phyloP scores from a whole-genome alignment of 2,329 filamentous ascomycete species.

The Cercospora nicotianae region DNA sequence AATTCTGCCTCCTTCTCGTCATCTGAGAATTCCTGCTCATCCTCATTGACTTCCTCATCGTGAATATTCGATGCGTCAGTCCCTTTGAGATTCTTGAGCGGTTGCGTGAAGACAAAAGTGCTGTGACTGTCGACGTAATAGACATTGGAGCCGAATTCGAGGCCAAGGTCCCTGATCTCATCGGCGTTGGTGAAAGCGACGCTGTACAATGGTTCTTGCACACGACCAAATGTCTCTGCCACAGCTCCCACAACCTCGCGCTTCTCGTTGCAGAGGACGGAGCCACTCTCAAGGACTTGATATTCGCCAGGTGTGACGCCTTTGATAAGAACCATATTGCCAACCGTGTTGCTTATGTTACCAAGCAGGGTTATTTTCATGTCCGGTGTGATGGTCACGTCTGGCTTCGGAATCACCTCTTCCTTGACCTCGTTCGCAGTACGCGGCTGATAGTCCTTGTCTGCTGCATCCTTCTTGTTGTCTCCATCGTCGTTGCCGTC shows the following conservation, averaged over 20 bases:
- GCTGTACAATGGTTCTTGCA: constrained; percentile 82
- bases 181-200: constrained; percentile 70
- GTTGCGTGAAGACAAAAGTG: constrained; percentile 81
- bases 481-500: constrained; percentile 79
- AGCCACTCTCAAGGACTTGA: constrained; percentile 79
- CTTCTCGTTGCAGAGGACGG: constrained; percentile 76
- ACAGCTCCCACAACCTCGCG: constrained; percentile 76
- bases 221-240: constrained; percentile 79
- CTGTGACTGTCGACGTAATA: constrained; percentile 80
- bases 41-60: constrained; percentile 82
- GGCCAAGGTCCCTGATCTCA: constrained; percentile 65
- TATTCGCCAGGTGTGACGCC: constrained; percentile 78
- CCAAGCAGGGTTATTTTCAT: constrained; percentile 78
- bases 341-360: constrained; percentile 72
- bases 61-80: constrained; percentile 94
- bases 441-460: constrained; percentile 54
- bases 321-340: constrained; percentile 75
- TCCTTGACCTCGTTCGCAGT: constrained; percentile 77
- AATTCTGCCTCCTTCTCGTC: constrained; percentile 79
- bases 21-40: constrained; percentile 93
- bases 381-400: constrained; percentile 72
- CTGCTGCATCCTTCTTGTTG: constrained; percentile 51
- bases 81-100: constrained; percentile 75
- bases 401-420: constrained; percentile 60
- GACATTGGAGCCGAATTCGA: constrained; percentile 69